A percentile compares a stretch with the other conserved stretches of the same genome.
Conservation (phyloP, 768 basidiomycete genomes). For the Trametes maxima region DNA sequence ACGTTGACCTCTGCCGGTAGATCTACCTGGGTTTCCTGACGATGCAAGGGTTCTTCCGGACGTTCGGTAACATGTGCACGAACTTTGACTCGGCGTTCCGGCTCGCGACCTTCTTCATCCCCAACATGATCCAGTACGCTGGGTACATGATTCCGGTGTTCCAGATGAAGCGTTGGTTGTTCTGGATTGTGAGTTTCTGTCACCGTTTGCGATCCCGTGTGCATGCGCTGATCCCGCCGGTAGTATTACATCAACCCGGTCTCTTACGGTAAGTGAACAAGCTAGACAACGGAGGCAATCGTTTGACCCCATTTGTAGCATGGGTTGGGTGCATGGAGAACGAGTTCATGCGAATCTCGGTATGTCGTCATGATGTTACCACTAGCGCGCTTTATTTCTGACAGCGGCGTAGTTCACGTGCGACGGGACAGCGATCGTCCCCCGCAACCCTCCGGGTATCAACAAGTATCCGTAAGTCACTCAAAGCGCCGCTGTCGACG, state of each 20-base stretch:
- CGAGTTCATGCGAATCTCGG: conserved; percentile 74
- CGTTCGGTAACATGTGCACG: conserved; percentile 58
- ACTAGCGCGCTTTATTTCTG: conserved; percentile 10
- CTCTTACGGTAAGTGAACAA: conserved; percentile 55
- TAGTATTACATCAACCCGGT: conserved; percentile 82
- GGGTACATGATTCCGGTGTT: conserved; percentile 70
- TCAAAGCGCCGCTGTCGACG: conserved; percentile 25
- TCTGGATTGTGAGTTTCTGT: conserved; percentile 71
- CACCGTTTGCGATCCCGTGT: background rate
- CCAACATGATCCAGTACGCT: conserved; percentile 72
- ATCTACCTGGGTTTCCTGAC: conserved; percentile 66
- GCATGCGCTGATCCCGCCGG: conserved; percentile 14
- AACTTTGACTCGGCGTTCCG: conserved; percentile 58
- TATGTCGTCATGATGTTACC: conserved; percentile 36
- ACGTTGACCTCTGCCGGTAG: conserved; percentile 5
- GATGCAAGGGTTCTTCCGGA: conserved; percentile 87
- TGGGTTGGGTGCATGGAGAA: conserved; percentile 85
- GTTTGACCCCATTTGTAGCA: conserved; percentile 37
- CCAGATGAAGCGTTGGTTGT: conserved; percentile 79
- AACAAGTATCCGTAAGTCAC: conserved; percentile 63
- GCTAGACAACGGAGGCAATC: background rate
- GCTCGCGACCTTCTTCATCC: conserved; percentile 68
- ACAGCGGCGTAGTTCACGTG: conserved; percentile 51
- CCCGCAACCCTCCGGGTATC: conserved; percentile 59
- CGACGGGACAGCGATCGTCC: conserved; percentile 65